Base-by-base conservation (phyloP, 1,139 yeast genomes). In the Yamadazyma pseudoaaseri region DNA sequence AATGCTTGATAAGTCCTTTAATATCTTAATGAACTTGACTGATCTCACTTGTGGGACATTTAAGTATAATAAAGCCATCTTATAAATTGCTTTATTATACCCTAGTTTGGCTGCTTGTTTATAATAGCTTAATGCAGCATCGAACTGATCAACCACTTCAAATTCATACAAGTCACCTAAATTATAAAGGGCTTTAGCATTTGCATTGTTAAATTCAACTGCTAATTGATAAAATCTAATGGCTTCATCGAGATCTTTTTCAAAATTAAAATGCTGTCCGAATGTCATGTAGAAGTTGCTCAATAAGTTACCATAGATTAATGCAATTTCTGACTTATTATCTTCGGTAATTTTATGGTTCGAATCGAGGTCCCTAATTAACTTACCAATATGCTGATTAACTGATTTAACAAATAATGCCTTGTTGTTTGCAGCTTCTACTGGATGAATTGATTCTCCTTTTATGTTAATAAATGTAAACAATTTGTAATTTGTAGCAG, bases 401-500 rank as follows among this genome's bases (percentile, higher is more conserved):
- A 70, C 56, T 4, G 73, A 64, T 46, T 65, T 69, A 27, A 69
- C 51, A 45, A 67, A 70, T 16, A 60, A 50, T 8, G 56, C 52
- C 45, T 64, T 65, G 48, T 66, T 69, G 24, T 49, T 44, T 11
- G 50, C 48, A 8, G 54, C 56, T 35, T 60, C 61, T 21, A 61
- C 70, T 3, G 58, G 52, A 3, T 49, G 38, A n/a, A 65, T 52
- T 11, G 56, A 55, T 37, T 68, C 73, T 15, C 76, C 76, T 49
- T 65, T 67, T 37, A 70, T 67, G 45, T 66, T 70, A 36, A 70
- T 62, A 41, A 61, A 68, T 6, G 66, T 55, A 43, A 65, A 70
- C 20, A 70, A 54, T 43, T 62, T 60, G 45, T 51, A 60, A 45
- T 67, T 69, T 23, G 69, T 61, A 9, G 75, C 72, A 20, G 50